These are phyloP conservation scores for Vachellia collinsii DNA, from an alignment of 306 rosid genomes.

Conservation along the genomic window DNA sequence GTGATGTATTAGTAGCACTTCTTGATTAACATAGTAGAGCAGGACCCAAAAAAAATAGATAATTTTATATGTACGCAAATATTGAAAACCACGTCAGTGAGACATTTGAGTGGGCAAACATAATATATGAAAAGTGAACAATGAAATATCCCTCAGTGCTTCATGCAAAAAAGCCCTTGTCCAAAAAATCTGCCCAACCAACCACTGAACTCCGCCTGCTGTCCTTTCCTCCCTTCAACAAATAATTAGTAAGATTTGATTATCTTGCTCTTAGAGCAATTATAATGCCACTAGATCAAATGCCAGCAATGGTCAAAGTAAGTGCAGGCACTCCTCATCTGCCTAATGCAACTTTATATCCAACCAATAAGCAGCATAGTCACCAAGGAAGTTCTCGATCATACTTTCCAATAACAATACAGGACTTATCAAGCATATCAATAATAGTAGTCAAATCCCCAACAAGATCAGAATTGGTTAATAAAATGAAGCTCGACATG, in stretches of 20 bases:
- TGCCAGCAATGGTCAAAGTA: constrained; percentile 7
- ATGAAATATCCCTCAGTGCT: not conserved
- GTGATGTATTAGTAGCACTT: not conserved
- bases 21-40: not conserved
- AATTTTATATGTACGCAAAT: not conserved
- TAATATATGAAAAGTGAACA: not conserved
- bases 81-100: not conserved
- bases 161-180: not conserved
- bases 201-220: constrained; percentile 16
- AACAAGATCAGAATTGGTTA: constrained; percentile 1
- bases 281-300: constrained; percentile 21
- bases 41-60: constrained; percentile 9
- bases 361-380: constrained; percentile 14
- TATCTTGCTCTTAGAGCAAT: constrained; percentile 13
- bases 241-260: not conserved
- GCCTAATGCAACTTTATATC: constrained; percentile 17
- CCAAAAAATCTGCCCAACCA: constrained; percentile 12
- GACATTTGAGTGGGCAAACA: not conserved
- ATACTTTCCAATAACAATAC: not conserved
- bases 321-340: constrained; percentile 1
- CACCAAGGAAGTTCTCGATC: constrained; percentile 10
- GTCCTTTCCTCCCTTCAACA: constrained; percentile 22
- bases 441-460: not conserved
- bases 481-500: not conserved
- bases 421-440: not conserved